Conservation (phyloP, 305 asterid genomes). For the Fraxinus latifolia region DNA sequence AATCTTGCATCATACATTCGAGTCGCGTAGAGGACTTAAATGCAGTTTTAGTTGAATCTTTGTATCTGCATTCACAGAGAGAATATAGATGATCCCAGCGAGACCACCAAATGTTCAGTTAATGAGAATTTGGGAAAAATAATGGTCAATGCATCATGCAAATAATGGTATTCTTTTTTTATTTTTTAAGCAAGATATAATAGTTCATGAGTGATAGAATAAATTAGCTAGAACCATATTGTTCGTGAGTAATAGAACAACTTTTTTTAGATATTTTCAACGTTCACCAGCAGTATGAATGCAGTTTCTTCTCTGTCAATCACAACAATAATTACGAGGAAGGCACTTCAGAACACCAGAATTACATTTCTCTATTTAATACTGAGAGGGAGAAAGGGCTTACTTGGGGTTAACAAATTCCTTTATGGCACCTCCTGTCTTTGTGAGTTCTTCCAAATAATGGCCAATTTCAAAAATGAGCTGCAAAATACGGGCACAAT, state of each 20-base stretch:
- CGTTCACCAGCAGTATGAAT: neutral
- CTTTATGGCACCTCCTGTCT: slow-evolving; percentile 86
- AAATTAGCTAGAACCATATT: neutral
- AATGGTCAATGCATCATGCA: neutral
- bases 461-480: slow-evolving; percentile 83
- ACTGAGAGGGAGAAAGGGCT: slow-evolving; percentile 25
- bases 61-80: slow-evolving; percentile 58
- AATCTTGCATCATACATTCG: slow-evolving; percentile 99
- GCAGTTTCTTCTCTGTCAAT: neutral
- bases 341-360: neutral
- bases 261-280: neutral
- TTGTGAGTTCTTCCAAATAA: slow-evolving; percentile 85
- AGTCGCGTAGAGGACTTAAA: slow-evolving; percentile 98
- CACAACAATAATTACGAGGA: neutral
- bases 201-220: neutral
- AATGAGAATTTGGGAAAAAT: slow-evolving; percentile 13
- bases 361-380: neutral
- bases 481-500: slow-evolving; percentile 37
- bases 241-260: neutral
- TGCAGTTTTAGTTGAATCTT: slow-evolving; percentile 81
- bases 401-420: slow-evolving; percentile 99
- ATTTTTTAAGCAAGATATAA: neutral
- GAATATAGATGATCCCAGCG: neutral
- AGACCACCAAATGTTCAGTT: neutral
- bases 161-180: neutral